Base-by-base conservation (phyloP, 352 stramenopile genomes). In the Elongisporangium undulatum region DNA sequence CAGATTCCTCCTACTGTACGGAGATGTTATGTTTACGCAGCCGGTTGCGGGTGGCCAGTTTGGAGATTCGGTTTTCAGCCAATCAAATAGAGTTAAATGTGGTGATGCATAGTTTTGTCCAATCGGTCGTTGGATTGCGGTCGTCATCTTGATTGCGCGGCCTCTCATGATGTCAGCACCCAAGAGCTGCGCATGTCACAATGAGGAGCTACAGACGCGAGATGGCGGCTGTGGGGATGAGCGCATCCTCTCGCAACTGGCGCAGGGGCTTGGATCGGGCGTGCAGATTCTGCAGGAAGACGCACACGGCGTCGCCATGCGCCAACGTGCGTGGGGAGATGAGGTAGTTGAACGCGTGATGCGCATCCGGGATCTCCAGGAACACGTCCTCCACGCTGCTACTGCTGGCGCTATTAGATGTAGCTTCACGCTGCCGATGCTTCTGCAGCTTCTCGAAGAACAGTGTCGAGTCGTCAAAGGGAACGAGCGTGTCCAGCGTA, bases 341-440 rank as follows among this genome's bases (percentile, higher is more conserved):
- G 24, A 91, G 63, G 63, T 82, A 87, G 67, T 91, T 90, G 68
- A 93, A 93, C 15, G 72, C 78, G 56, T 93, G 83, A 49, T 91
- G 78, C 10, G 79, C 75, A 2, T 72, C 72, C 0, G 82, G 79
- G 7, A 93, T 41, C 41, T 79, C 58, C 48, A 93, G 57, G 63
- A 90, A 93, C 16, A 89, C 62, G 52, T 93, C 83, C 16, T 66
- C 54, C 17, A 91, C 72, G 24, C 63, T 66, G 3, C 29, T 59
- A 13, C 63, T 29, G 0, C 51, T 63, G 10, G 19, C 48, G 56
- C 66, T 71, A 21, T 53, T 53, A 3, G 54, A 56, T 9, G 13
- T 2, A 45, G 6, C 10, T 12, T 45, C 34, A 7, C 65, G 68
- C 61, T 70, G 53, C 10, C 77, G 75, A 50, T 81, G 71, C 16